These are phyloP conservation scores for Harringtonia aguacate DNA, from an alignment of 2,329 filamentous ascomycete species.

Conservation along the genomic window DNA sequence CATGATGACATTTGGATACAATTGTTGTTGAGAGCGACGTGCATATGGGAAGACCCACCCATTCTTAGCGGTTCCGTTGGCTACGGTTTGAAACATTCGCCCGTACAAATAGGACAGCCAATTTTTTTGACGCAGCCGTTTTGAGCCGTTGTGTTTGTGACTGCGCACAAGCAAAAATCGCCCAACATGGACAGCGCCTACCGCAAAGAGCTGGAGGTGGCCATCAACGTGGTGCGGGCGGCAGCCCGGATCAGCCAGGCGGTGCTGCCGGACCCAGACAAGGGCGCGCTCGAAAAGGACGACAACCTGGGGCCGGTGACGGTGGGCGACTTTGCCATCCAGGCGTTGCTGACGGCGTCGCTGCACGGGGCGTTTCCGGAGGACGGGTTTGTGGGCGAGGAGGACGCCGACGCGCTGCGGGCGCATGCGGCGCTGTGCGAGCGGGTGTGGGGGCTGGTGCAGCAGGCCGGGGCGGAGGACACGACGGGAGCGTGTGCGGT, in stretches of 20 bases:
- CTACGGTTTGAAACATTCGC: too few species aligned
- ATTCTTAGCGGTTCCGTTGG: too few species aligned
- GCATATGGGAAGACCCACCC: too few species aligned
- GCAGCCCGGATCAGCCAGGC: slow-evolving; percentile 39
- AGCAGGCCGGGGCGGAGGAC: slow-evolving; percentile 17
- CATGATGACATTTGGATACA: too few species aligned
- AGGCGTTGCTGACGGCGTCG: slow-evolving; percentile 41
- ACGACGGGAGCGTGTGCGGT: slow-evolving; percentile 17
- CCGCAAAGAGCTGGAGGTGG: slow-evolving; percentile 29
- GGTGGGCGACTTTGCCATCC: slow-evolving; percentile 48
- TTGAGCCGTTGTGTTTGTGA: too few species aligned
- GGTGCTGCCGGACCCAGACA: slow-evolving; percentile 34
- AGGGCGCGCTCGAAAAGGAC: slow-evolving; percentile 40
- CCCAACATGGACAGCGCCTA: slow-evolving; percentile 22
- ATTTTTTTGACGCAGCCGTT: too few species aligned
- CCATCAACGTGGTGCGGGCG: slow-evolving; percentile 29
- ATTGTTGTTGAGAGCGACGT: too few species aligned
- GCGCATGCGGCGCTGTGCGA: slow-evolving; percentile 28
- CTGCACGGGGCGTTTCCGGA: slow-evolving; percentile 38
- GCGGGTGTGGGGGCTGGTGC: slow-evolving; percentile 37
- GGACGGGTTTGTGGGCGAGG: slow-evolving; percentile 45
- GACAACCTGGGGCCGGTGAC: slow-evolving; percentile 45
- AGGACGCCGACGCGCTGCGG: slow-evolving; percentile 37
- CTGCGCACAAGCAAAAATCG: too few species aligned
- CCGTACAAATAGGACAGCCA: too few species aligned